Evolutionary conservation across 345 rosid species (phyloP), one percentile per base, ranked within the genome.

Genomic region (Balakata baccata): DNA sequence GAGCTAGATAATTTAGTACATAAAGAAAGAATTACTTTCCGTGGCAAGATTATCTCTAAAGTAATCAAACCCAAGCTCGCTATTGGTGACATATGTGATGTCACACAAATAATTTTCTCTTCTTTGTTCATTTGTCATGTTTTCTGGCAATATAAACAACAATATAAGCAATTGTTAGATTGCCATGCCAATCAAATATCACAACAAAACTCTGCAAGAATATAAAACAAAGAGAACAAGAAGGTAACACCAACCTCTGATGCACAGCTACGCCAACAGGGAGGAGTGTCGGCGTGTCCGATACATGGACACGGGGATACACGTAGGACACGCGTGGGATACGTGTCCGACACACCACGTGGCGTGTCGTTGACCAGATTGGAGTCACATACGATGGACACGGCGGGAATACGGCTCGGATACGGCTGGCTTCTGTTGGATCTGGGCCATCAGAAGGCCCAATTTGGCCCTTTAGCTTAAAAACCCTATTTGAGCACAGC

Each of bases 21-120:
- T 71, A 85, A 81, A 72, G 85, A 72, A 88, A 90, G 86, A 86
- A 86, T 86, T 92, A 92, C 97, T 94, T 90, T 92, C 98, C 97
- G 93, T 90, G 93, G 98, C 98, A 87, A 94, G 97, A 86, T 94
- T 94, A 80, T 94, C 98, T 84, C 98, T 88, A 80, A 92, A 83
- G 74, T 77, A 92, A 81, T 94, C 98, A 77, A 94, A 94, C 72
- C 97, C 98, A 76, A 94, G 95, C 87, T 94, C 97, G 72, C 98
- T 92, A 66, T 94, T 92, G 61, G 98, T 94, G 78, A 92, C 97
- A 74, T 92, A 94, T 2, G 98, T 92, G 59, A 94, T 89, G 80
- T 94, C 98, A 67, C 95, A 90, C 85, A 86, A 77, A 82, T 94
- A 94, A 64, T 92, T 94, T 79, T 92, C 95, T 86, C 90, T 88